A percentile compares a stretch with the other conserved stretches of the same genome.
phyloP scores from a whole-genome alignment of 2,329 filamentous ascomycete species.

The Trichoderma atrobrunneum region DNA sequence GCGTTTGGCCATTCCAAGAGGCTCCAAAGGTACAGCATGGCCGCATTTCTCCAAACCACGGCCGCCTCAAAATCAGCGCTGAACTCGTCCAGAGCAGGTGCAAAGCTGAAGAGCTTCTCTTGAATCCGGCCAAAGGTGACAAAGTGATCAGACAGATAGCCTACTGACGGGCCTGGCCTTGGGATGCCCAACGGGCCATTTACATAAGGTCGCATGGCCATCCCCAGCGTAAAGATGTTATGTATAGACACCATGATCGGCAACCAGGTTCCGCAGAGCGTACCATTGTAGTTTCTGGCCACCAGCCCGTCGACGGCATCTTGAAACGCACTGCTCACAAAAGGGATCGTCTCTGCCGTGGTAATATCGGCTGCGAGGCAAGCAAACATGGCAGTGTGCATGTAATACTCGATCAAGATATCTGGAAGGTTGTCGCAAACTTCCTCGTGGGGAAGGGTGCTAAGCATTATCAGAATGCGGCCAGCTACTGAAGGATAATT shows the following conservation, averaged over 20 bases:
- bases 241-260: conserved; percentile 38
- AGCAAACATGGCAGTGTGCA: conserved; percentile 45
- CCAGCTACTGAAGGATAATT: conserved; percentile 45
- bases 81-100: conserved; percentile 23
- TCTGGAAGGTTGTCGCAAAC: conserved; percentile 39
- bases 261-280: conserved; percentile 41
- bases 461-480: conserved; percentile 38
- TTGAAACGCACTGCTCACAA: conserved; percentile 34
- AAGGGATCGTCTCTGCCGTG: conserved; percentile 28
- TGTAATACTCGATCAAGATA: conserved; percentile 48
- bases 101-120: conserved; percentile 40
- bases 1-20: conserved; percentile 30
- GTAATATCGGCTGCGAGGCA: conserved; percentile 44
- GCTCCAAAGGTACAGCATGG: conserved; percentile 42
- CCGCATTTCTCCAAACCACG: conserved; percentile 44
- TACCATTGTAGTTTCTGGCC: conserved; percentile 35
- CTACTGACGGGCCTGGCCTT: conserved; percentile 10
- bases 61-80: conserved; percentile 34
- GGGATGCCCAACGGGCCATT: conserved; percentile 21
- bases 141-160: conserved; percentile 40
- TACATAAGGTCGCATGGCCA: conserved; percentile 35
- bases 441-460: conserved; percentile 33
- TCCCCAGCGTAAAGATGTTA: conserved; percentile 43
- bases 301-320: conserved; percentile 28
- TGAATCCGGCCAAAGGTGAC: conserved; percentile 44